Evolutionary conservation across 192 early-diverging fungal genomes (phyloP), one percentile per base, ranked within the genome.

Genomic region (Nowakowskiella sp.): DNA sequence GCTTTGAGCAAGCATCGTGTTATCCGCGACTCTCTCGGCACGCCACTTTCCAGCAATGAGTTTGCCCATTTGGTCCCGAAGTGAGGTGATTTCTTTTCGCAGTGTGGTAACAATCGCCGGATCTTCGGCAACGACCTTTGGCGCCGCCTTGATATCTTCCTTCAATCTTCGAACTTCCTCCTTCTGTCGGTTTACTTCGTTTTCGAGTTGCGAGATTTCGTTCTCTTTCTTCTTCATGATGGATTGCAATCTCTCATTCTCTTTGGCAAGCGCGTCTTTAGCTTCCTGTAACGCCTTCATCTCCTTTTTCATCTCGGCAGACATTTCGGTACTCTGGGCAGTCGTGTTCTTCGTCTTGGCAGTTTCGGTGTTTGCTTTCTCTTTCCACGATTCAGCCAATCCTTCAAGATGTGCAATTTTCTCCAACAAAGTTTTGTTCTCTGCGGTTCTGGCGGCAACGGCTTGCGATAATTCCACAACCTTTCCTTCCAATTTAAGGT

Each of bases 401-500:
- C 55, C 62, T 59, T 90, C 89, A 47, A 87, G 65, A 23, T 72
- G 58, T 21, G 68, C 53, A 47, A 83, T 62, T 47, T 78, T 76
- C 49, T 79, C 77, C 33, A 67, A 60, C 47, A 83, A 65, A 9
- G 49, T 42, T 24, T 77, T 77, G 64, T 85, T 82, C 61, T 90
- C 88, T 53, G 88, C 74, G 53, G 78, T 77, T 56, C 76, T 70
- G 46, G 66, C 62, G 26, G 77, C 77, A 45, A 93, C 64, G 28
- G 69, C 67, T 57, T 88, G 89, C 28, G 92, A 94, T 51, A 99
- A 74, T 65, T 91, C 90, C 61, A 97, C 84, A 50, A 99, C 89
- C 77, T 94, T 97, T 73, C 80, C 84, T 69, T 99, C 96, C 2
- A 99, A 72, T 70, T 85, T 85, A 67, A 90, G 90, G 28, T 92